These are phyloP conservation scores for Diaporthe capsici DNA, from an alignment of 2,329 filamentous ascomycete species.

Conservation along the genomic window DNA sequence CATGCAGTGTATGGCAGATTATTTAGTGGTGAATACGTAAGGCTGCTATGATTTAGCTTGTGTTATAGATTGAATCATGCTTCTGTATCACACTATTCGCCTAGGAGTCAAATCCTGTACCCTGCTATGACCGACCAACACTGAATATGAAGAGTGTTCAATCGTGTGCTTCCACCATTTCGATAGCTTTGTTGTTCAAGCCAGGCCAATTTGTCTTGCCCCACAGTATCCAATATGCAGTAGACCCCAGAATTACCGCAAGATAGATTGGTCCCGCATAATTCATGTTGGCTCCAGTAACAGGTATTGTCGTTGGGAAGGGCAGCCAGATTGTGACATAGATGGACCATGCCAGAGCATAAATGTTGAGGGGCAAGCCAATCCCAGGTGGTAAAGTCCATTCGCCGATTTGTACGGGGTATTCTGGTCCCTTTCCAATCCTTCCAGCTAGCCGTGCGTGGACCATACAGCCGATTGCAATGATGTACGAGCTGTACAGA, in stretches of 20 bases:
- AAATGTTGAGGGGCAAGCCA: conserved; percentile 37
- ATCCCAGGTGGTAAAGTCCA: conserved; percentile 39
- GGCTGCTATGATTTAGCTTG: neutral
- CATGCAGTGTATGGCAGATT: neutral
- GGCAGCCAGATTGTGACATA: conserved; percentile 40
- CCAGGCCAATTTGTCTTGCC: conserved; percentile 4
- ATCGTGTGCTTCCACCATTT: conserved; percentile 20
- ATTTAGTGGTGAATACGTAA: neutral
- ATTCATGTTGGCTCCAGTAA: conserved; percentile 43
- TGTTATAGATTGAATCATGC: neutral
- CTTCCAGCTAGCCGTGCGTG: conserved; percentile 34
- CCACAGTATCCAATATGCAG: conserved; percentile 1
- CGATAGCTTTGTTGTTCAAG: conserved; percentile 12
- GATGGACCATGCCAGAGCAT: conserved; percentile 41
- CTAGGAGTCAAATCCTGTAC: too few relatives aligned
- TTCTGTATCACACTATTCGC: neutral
- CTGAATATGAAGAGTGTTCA: neutral
- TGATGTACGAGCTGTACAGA: conserved; percentile 41
- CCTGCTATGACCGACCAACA: too few relatives aligned
- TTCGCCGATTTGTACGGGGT: conserved; percentile 21
- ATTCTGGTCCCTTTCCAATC: neutral
- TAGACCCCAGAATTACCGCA: conserved; percentile 3
- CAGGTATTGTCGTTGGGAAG: conserved; percentile 42
- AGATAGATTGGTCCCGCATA: conserved; percentile 40
- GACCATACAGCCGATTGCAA: conserved; percentile 42